These are phyloP conservation scores for Alternaria hordeiaustralica DNA, from an alignment of 2,329 filamentous ascomycete species.

Conservation along the genomic window DNA sequence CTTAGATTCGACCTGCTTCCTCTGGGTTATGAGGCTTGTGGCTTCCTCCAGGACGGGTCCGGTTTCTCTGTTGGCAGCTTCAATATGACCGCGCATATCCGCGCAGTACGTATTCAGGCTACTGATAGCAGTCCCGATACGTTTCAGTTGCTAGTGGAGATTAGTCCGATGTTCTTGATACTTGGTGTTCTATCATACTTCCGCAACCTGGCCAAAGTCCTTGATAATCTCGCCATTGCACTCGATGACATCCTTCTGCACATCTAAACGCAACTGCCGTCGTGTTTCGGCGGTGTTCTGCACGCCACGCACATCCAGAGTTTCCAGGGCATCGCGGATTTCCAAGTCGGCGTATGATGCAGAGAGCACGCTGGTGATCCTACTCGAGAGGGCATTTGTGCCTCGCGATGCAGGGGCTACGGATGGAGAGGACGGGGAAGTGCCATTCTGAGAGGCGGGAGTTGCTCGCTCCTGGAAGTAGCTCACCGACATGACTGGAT, in stretches of 20 bases:
- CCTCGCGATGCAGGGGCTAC: slow-evolving; percentile 37
- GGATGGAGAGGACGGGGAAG: slow-evolving; percentile 37
- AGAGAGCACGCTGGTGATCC: slow-evolving; percentile 84
- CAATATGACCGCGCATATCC: slow-evolving; percentile 79
- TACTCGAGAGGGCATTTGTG: slow-evolving; percentile 75
- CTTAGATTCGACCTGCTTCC: slow-evolving; percentile 76
- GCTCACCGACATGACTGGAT: slow-evolving; percentile 36
- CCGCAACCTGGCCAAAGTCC: slow-evolving; percentile 88
- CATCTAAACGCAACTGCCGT: slow-evolving; percentile 77
- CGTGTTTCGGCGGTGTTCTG: slow-evolving; percentile 79
- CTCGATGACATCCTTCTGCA: slow-evolving; percentile 91
- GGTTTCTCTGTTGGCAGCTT: slow-evolving; percentile 76
- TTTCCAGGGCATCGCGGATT: slow-evolving; percentile 81
- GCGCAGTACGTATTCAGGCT: slow-evolving; percentile 80
- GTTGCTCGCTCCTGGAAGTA: slow-evolving; percentile 42
- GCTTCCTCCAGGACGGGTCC: slow-evolving; percentile 79
- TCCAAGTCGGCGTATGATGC: slow-evolving; percentile 92
- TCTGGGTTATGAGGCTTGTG: slow-evolving; percentile 73
- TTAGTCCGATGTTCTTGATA: slow-evolving; percentile 29
- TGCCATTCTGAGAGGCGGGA: slow-evolving; percentile 34
- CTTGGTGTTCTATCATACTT: slow-evolving; percentile 49
- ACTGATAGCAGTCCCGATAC: slow-evolving; percentile 79
- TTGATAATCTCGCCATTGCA: slow-evolving; percentile 88
- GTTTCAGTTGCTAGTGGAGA: slow-evolving; percentile 74
- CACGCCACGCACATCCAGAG: slow-evolving; percentile 75